Base-by-base conservation (phyloP, 352 stramenopile genomes). In the Globisporangium megalacanthum region DNA sequence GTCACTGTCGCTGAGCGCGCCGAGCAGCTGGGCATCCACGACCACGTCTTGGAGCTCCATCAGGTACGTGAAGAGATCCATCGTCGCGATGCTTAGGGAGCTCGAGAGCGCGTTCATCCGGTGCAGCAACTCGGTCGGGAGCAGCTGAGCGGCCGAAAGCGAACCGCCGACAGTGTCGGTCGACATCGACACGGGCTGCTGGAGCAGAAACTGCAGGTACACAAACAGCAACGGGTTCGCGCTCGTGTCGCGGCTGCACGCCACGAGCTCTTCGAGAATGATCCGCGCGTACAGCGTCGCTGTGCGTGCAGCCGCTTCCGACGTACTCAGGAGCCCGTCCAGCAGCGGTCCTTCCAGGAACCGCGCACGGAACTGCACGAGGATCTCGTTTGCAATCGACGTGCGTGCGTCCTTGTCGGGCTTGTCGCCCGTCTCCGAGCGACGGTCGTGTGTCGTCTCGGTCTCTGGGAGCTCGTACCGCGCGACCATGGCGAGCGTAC, bases 21-120 rank as follows among this genome's bases (percentile, higher is more conserved):
- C 80, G 2, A 93, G 58, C 7, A 95, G 57, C 31, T 70, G 58
- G n/a, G 52, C 58, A 50, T 95, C 85, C 3, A 85, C 72, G 14
- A 73, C 73, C 3, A 77, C 65, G 36, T 91, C 77, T 57, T 90
- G 70, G 15, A 95, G 58, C 37, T 87, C 76, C 20, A 95, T 58
- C 4, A 95, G 51, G 33, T 70, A 78, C 6, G 79, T 87, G 52
- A 92, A 92, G 52, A 95, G 66, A 31, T 95, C 83, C 39, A 95
- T 91, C 3, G 85, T 89, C 22, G 77, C 78, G 46, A 95, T 86
- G 49, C 81, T 92, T 49, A 93, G 58, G 25, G 82, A 89, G 29
- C 71, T 85, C 1, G 83, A 93, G 15, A 93, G 68, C 11, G 83
- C 90, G 62, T 90, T 75, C 68, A 92, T 89, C 47, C 82, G 83